Percentiles rank a stretch among this genome's conserved stretches.
These are phyloP conservation scores for Starmera dryadoides DNA, from an alignment of 805 yeast genomes.

Conservation along the genomic window DNA sequence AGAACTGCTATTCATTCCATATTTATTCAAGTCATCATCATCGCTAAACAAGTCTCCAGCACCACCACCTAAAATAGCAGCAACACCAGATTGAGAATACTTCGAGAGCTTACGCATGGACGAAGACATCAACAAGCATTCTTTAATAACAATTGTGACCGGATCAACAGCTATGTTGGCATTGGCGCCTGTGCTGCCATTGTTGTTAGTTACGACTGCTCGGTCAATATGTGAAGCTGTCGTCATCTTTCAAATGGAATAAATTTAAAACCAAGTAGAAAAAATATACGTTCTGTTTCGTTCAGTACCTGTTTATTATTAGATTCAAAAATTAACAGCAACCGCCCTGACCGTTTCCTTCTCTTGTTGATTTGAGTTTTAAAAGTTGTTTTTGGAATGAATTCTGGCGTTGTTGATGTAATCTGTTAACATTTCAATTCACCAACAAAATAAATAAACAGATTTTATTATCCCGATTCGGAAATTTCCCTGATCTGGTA, in stretches of 20 bases:
- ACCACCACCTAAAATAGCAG: slow-evolving; percentile 73
- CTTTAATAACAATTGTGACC: slow-evolving; percentile 76
- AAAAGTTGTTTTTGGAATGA: too few species aligned
- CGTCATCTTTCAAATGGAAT: background rate
- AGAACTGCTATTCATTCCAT: slow-evolving; percentile 10
- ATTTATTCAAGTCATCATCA: slow-evolving; percentile 29
- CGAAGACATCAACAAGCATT: slow-evolving; percentile 78
- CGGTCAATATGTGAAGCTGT: background rate
- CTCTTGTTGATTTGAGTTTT: too few species aligned
- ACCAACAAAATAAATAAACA: too few species aligned
- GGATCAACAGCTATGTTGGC: slow-evolving; percentile 52
- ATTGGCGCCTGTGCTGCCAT: background rate
- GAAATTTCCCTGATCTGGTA: too few species aligned
- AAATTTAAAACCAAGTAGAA: too few species aligned
- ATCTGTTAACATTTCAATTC: background rate
- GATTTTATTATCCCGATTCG: too few species aligned
- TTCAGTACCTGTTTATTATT: too few species aligned
- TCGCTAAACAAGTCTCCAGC: slow-evolving; percentile 41
- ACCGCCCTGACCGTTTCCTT: too few species aligned
- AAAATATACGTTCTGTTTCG: too few species aligned
- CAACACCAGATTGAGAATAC: slow-evolving; percentile 72
- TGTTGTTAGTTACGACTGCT: background rate
- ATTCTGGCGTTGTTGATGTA: too few species aligned
- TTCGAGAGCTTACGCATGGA: slow-evolving; percentile 85
- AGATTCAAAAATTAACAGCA: too few species aligned